Evolutionary conservation across 495 filamentous ascomycete genomes (phyloP).

Genomic region (Usnea hakonensis): DNA sequence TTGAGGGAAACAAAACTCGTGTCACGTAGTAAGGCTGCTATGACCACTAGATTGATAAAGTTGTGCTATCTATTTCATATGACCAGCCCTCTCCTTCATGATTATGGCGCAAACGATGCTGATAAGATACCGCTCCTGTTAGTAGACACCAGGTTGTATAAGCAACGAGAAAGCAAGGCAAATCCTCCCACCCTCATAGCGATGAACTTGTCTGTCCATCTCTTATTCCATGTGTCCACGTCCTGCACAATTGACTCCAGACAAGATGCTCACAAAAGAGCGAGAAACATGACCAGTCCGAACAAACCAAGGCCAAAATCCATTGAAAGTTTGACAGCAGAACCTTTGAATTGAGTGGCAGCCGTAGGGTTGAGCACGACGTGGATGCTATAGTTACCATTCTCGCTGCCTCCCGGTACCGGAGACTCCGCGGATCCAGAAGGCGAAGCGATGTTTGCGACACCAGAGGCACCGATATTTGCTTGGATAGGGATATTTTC

Average conservation of each 20-base stretch:
- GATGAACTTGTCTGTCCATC: constrained; percentile 5
- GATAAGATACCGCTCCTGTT: constrained; percentile 4
- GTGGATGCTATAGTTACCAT: constrained; percentile 14
- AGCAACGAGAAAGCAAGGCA: constrained; percentile 13
- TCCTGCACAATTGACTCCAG: neutral
- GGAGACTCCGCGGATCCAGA: neutral
- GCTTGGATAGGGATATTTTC: neutral
- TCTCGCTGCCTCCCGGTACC: neutral
- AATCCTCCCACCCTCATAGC: constrained; percentile 5
- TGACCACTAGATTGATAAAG: constrained; percentile 12
- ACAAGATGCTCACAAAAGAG: constrained; percentile 5
- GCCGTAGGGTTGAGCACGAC: constrained; percentile 7
- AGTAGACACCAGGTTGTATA: constrained; percentile 1
- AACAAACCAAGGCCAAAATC: constrained; percentile 1
- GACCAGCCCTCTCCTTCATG: neutral
- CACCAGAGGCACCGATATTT: neutral
- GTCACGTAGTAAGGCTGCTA: neutral
- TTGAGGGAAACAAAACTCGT: neutral
- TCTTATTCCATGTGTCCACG: neutral
- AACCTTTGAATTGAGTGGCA: constrained; percentile 9
- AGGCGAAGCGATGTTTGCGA: neutral
- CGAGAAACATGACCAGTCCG: neutral
- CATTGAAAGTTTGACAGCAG: neutral
- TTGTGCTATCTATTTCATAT: constrained; percentile 12
- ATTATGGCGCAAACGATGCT: neutral